Evolutionary conservation across 2,329 filamentous ascomycete genomes (phyloP).

Genomic region (Colletotrichum sp.): DNA sequence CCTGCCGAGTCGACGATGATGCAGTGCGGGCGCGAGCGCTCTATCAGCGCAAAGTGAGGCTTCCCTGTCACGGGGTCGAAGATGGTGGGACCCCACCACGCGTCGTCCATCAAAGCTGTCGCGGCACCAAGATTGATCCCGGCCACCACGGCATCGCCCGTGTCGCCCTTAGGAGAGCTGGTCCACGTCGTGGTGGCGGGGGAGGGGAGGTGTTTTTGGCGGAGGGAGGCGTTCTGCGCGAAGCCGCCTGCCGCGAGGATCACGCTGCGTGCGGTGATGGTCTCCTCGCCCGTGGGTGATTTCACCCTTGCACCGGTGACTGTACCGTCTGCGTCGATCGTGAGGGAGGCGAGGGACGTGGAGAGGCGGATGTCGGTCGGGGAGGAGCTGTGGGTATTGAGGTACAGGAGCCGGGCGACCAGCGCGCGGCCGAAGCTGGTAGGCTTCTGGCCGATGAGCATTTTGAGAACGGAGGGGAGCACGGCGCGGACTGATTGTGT

Average conservation of each 20-base stretch:
- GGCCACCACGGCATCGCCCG: constrained; percentile 28
- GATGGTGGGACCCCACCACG: constrained; percentile 39
- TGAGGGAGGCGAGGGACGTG: constrained; percentile 18
- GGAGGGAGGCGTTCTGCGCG: constrained; percentile 32
- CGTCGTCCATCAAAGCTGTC: constrained; percentile 34
- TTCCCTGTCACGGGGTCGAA: constrained; percentile 26
- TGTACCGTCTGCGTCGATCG: constrained; percentile 22
- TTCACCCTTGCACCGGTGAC: constrained; percentile 18
- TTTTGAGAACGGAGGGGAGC: constrained; percentile 4
- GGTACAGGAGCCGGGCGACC: constrained; percentile 26
- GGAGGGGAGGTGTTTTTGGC: constrained; percentile 26
- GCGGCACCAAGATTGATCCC: constrained; percentile 23
- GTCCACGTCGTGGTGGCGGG: constrained; percentile 30
- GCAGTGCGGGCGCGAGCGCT: constrained; percentile 33
- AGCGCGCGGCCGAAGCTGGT: constrained; percentile 28
- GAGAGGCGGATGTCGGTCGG: constrained; percentile 7
- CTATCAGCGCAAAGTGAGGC: constrained; percentile 28
- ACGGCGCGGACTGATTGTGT: background rate
- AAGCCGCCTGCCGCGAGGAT: constrained; percentile 40
- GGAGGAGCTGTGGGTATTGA: constrained; percentile 17
- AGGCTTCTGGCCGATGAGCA: constrained; percentile 19
- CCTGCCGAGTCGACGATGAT: constrained; percentile 38
- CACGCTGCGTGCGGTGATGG: constrained; percentile 32
- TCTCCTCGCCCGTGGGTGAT: constrained; percentile 22
- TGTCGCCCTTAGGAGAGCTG: constrained; percentile 27